Conservation (phyloP, 257 asterid species). For the Nicotiana knightiana region DNA sequence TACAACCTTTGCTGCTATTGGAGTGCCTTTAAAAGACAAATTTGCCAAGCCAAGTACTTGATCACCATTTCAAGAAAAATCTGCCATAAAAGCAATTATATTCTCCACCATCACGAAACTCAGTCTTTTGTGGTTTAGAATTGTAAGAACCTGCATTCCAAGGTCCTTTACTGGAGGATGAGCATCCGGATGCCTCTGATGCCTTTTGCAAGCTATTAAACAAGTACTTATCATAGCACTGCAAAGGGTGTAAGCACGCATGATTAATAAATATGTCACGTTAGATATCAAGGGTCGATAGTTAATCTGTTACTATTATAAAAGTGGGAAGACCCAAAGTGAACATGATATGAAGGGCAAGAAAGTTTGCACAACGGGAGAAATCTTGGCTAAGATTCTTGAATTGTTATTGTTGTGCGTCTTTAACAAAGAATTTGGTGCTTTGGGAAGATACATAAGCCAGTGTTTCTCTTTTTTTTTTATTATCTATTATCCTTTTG, state of each 20-base stretch:
- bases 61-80: conserved; percentile 56
- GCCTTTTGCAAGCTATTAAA: conserved; percentile 41
- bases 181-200: conserved; percentile 48
- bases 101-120: conserved; percentile 60
- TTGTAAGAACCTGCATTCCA: conserved; percentile 52
- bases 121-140: conserved; percentile 50
- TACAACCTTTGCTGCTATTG: conserved; percentile 49
- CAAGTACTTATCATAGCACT: conserved; percentile 67
- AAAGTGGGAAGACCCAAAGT: no score
- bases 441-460: no score
- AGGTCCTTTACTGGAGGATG: conserved; percentile 43
- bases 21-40: conserved; percentile 53
- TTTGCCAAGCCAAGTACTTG: conserved; percentile 46
- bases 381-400: no score
- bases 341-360: no score
- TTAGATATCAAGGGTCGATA: not conserved
- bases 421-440: no score
- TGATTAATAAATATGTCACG: not conserved
- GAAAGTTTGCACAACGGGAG: no score
- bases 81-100: conserved; percentile 54
- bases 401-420: no score
- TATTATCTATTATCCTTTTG: no score
- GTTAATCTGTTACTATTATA: no score
- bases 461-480: no score
- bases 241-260: conserved; percentile 4